Percentiles rank a stretch among this genome's conserved stretches.
Conservation (phyloP, 2,329 filamentous ascomycete genomes). For the Phaeosphaeriaceae sp. region DNA sequence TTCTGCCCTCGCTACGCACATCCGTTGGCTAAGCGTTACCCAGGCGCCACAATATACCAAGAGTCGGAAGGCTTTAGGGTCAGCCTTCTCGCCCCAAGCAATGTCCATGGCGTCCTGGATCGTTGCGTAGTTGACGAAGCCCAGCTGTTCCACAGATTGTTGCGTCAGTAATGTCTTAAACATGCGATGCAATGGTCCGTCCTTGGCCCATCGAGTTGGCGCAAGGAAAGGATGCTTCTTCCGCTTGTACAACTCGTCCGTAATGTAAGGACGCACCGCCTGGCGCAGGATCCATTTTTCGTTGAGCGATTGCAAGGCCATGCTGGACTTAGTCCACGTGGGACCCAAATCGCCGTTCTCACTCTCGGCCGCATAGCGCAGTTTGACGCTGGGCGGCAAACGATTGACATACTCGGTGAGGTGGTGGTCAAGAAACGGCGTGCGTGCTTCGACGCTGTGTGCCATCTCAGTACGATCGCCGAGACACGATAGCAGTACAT, state of each 20-base stretch:
- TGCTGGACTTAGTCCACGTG: background rate
- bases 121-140: slow-evolving; percentile 45
- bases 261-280: slow-evolving; percentile 58
- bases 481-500: slow-evolving; percentile 50
- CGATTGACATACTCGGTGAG: slow-evolving; percentile 48
- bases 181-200: slow-evolving; percentile 53
- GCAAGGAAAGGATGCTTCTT: slow-evolving; percentile 57
- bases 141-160: slow-evolving; percentile 31
- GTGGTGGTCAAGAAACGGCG: slow-evolving; percentile 50
- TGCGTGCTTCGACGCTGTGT: slow-evolving; percentile 48
- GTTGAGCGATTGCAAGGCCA: slow-evolving; percentile 3
- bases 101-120: too few relatives aligned
- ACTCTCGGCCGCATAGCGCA: slow-evolving; percentile 35
- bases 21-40: too few relatives aligned
- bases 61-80: too few relatives aligned
- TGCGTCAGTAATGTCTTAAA: slow-evolving; percentile 29
- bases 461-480: slow-evolving; percentile 56
- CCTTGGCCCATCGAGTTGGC: slow-evolving; percentile 49
- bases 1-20: too few relatives aligned
- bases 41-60: too few relatives aligned
- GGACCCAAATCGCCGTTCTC: background rate
- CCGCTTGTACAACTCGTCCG: slow-evolving; percentile 58
- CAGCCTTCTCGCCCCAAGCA: too few relatives aligned
- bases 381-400: slow-evolving; percentile 46
- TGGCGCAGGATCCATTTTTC: slow-evolving; percentile 62